phyloP scores from a whole-genome alignment of 768 basidiomycete genomes.

The Boletus subcaerulescens region DNA sequence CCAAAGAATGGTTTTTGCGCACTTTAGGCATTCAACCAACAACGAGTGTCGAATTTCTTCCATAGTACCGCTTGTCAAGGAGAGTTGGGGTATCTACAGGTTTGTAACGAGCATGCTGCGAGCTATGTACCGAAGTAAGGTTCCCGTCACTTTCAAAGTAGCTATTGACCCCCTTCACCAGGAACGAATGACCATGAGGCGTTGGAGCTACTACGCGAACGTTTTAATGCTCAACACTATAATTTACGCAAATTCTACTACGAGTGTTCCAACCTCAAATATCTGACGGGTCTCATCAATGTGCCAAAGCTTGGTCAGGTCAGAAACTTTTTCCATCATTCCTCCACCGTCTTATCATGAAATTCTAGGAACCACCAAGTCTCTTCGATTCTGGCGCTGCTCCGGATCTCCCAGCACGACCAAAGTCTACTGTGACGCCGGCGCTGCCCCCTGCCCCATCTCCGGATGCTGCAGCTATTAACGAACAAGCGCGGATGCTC shows the following conservation, averaged over 20 bases:
- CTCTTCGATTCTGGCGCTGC: constrained; percentile 77
- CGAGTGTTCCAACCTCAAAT: constrained; percentile 98
- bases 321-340: neutral
- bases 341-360: neutral
- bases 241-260: constrained; percentile 97
- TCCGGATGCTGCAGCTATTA: constrained; percentile 68
- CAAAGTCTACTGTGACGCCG: constrained; percentile 51
- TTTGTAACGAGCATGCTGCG: constrained; percentile 99
- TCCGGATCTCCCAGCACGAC: constrained; percentile 85
- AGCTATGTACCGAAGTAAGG: constrained; percentile 89
- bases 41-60: constrained; percentile 98
- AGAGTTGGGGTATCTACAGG: constrained; percentile 98
- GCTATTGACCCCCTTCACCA: constrained; percentile 30
- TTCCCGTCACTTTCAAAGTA: constrained; percentile 6
- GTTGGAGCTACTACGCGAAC: constrained; percentile 81
- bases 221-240: constrained; percentile 90
- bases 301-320: constrained; percentile 96
- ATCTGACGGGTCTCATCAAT: constrained; percentile 95
- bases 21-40: constrained; percentile 86
- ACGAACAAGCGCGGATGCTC: constrained; percentile 90
- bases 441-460: constrained; percentile 73
- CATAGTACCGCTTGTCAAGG: constrained; percentile 95
- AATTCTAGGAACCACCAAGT: constrained; percentile 88
- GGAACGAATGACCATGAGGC: constrained; percentile 89
- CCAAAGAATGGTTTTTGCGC: constrained; percentile 95